A percentile compares a stretch with the other conserved stretches of the same genome.
phyloP scores from a whole-genome alignment of 495 filamentous ascomycete species.

The Neurospora sp. region DNA sequence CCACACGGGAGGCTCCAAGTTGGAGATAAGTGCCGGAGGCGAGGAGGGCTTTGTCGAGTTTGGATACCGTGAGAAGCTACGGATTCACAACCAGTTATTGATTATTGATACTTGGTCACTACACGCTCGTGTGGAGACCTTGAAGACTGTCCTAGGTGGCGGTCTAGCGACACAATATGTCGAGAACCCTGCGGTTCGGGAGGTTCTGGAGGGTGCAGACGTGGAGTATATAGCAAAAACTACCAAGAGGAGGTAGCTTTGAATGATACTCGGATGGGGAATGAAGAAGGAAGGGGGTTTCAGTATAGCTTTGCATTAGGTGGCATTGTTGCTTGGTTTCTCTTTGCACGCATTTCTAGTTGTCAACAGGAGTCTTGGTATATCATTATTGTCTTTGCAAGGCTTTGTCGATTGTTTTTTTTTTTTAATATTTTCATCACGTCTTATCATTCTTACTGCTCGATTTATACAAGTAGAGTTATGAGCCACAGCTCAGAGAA shows the following conservation, averaged over 20 bases:
- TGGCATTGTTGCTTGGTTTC: background rate
- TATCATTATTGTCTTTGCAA: background rate
- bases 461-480: background rate
- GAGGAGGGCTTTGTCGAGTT: conserved; percentile 63
- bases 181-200: conserved; percentile 68
- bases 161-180: conserved; percentile 76
- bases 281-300: too few species aligned
- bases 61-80: conserved; percentile 68
- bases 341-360: background rate
- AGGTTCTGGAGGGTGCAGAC: conserved; percentile 44
- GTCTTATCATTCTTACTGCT: background rate
- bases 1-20: conserved; percentile 41
- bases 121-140: conserved; percentile 60
- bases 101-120: conserved; percentile 90
- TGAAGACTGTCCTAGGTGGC: conserved; percentile 67
- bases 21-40: conserved; percentile 37
- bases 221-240: conserved; percentile 17
- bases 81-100: conserved; percentile 63
- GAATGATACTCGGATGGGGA: background rate
- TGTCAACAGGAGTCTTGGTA: background rate
- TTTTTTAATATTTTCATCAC: background rate
- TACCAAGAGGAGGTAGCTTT: background rate
- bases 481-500: background rate
- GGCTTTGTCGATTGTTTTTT: background rate
- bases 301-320: background rate